Base-by-base conservation (phyloP, 805 yeast species). In the Starmerella khaoyaiensis region DNA sequence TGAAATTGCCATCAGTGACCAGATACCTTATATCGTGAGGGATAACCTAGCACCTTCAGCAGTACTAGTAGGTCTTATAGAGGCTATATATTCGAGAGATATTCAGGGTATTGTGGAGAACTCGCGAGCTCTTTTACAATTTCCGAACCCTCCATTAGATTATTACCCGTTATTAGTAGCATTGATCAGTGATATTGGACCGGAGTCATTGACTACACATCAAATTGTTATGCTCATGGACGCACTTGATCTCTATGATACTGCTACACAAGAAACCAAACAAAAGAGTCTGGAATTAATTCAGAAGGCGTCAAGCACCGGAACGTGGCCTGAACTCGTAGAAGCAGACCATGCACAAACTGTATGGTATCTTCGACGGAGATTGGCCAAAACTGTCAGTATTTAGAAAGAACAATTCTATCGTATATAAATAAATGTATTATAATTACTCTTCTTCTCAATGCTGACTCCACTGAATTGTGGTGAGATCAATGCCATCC, bases 381-480 rank as follows among this genome's bases (percentile, higher is more conserved):
- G n/a, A n/a, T n/a, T n/a, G n/a, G n/a, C n/a, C n/a, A n/a, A n/a
- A n/a, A n/a, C n/a, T n/a, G n/a, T n/a, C n/a, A n/a, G n/a, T n/a
- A n/a, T n/a, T n/a, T n/a, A n/a, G n/a, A n/a, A n/a, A n/a, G n/a
- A n/a, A n/a, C n/a, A n/a, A n/a, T n/a, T n/a, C n/a, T n/a, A n/a
- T n/a, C n/a, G n/a, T 34, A 34, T 34, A 34, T 34, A 34, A 17
- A 31, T 30, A 29, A 12, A 20, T 15, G 10, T 33, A n/a, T 10
- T 21, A n/a, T n/a, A n/a, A n/a, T n/a, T n/a, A n/a, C n/a, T n/a
- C n/a, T n/a, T n/a, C n/a, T n/a, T n/a, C 3, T 33, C 60, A 90
- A 62, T 90, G 98, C 48, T 95, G 97, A 42, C 94, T 81, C 98
- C 98, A 90, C 64, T 90, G 93, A 53, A 90, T 90, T 23, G 93